Conservation (phyloP, 345 rosid species). For the Adansonia digitata region DNA sequence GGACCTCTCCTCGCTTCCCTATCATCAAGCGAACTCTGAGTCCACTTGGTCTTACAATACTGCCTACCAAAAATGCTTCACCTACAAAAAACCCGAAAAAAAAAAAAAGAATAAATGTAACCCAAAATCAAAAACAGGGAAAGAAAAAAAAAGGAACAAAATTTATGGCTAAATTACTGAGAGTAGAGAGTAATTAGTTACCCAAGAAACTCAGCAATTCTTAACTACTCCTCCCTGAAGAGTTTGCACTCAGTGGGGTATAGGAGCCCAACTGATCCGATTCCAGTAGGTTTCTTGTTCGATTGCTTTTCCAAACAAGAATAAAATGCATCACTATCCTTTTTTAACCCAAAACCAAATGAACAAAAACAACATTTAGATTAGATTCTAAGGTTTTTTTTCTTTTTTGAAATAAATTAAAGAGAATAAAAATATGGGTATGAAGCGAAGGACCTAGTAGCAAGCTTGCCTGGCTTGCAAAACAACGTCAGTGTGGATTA, state of each 20-base stretch:
- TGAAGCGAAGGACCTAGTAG: conserved; percentile 42
- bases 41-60: conserved; percentile 66
- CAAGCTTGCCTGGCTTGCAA: conserved; percentile 60
- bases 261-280: conserved; percentile 70
- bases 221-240: conserved; percentile 47
- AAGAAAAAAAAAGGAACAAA: too few species aligned
- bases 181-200: conserved; percentile 14
- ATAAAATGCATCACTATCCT: conserved; percentile 84
- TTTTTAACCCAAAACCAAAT: background rate
- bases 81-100: conserved; percentile 28
- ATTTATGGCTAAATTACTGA: background rate
- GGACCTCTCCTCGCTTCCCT: conserved; percentile 68
- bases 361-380: background rate
- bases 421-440: background rate
- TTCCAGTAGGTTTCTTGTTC: conserved; percentile 61
- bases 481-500: conserved; percentile 69
- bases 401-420: background rate
- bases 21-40: conserved; percentile 67
- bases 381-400: background rate
- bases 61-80: conserved; percentile 86
- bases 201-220: conserved; percentile 77
- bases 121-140: background rate
- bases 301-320: conserved; percentile 66
- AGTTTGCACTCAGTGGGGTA: conserved; percentile 63
- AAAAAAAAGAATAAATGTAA: background rate